Percentiles rank a stretch among this genome's conserved stretches.
Conservation (phyloP, 78 protist species). For the slime mould (Dictyostelium discoideum) region DNA sequence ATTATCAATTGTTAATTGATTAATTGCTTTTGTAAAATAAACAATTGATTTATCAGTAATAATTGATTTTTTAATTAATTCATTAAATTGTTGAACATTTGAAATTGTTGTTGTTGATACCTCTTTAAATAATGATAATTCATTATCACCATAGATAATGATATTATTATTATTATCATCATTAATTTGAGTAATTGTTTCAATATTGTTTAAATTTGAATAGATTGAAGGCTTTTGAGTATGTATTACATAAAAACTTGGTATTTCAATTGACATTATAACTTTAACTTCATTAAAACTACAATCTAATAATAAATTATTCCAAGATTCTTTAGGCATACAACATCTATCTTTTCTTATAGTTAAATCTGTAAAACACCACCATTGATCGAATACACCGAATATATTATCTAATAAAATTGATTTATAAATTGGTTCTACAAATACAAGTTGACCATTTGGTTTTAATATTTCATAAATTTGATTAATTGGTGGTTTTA, state of each 20-base stretch:
- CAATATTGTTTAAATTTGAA: not conserved
- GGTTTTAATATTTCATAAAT: not conserved
- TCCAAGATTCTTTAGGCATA: not conserved
- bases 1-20: not conserved
- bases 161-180: not conserved
- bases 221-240: not conserved
- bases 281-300: not conserved
- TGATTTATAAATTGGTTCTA: not conserved
- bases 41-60: not conserved
- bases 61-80: not conserved
- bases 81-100: not conserved
- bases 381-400: constrained; percentile 56
- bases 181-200: not conserved
- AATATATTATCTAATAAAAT: constrained; percentile 16
- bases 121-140: not conserved
- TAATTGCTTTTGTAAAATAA: not conserved
- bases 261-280: not conserved
- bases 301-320: not conserved
- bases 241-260: not conserved
- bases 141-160: not conserved
- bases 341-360: constrained; percentile 5
- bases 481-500: not conserved
- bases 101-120: not conserved
- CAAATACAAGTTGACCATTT: constrained; percentile 8
- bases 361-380: not conserved